These are phyloP conservation scores for Solanum appendiculatum DNA, from an alignment of 257 asterid genomes.

Conservation along the genomic window DNA sequence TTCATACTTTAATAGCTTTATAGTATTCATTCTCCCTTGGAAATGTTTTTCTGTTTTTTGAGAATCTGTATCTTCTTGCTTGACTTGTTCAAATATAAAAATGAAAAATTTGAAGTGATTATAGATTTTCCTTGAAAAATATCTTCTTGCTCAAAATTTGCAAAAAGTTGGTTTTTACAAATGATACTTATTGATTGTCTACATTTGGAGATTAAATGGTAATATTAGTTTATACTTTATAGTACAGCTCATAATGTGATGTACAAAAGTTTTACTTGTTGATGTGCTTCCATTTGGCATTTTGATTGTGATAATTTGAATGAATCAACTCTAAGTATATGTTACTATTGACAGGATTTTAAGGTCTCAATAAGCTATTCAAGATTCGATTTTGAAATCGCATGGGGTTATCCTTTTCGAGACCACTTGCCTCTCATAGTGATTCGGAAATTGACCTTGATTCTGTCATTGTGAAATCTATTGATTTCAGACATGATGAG, in stretches of 20 bases:
- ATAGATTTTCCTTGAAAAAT: background rate
- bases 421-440: conserved; percentile 38
- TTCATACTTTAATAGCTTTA: background rate
- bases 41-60: background rate
- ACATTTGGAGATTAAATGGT: background rate
- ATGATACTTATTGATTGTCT: background rate
- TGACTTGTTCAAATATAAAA: background rate
- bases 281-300: background rate
- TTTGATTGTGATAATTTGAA: background rate
- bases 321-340: background rate
- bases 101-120: background rate
- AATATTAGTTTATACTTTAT: background rate
- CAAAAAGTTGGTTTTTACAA: background rate
- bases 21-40: background rate
- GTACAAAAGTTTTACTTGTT: background rate
- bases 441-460: conserved; percentile 51
- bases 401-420: conserved; percentile 74
- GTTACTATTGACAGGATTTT: conserved; percentile 18
- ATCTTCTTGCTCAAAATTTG: background rate
- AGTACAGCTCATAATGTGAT: background rate
- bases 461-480: conserved; percentile 36
- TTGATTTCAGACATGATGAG: conserved; percentile 19
- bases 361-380: conserved; percentile 16
- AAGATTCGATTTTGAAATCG: conserved; percentile 20
- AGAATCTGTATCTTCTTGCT: background rate